Evolutionary conservation across 345 rosid species (phyloP).

Genomic region (Syzygium jambos): DNA sequence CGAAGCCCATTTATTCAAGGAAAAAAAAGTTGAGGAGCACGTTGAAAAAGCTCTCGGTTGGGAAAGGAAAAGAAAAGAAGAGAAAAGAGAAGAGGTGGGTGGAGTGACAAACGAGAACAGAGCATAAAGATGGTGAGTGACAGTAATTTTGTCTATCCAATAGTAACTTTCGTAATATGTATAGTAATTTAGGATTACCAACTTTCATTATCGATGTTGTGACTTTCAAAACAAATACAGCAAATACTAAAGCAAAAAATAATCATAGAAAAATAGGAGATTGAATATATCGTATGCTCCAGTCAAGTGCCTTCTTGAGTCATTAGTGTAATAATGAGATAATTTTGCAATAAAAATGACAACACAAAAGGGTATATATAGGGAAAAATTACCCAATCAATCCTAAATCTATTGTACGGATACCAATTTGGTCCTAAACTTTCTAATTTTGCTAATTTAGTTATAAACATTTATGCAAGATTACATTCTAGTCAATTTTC

Average conservation of each 20-base stretch:
- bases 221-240: background rate
- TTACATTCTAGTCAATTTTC: no score
- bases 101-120: background rate
- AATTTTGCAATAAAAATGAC: background rate
- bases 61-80: no score
- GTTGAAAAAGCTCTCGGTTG: background rate
- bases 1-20: background rate
- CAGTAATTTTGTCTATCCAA: background rate
- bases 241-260: background rate
- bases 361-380: background rate
- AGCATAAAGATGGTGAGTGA: background rate
- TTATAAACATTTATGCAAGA: no score
- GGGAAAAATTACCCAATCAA: no score
- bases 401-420: no score
- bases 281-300: background rate
- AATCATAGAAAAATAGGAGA: background rate
- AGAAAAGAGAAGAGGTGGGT: background rate
- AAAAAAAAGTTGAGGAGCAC: no score
- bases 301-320: background rate
- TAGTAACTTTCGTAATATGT: background rate
- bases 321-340: background rate
- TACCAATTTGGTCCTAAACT: no score
- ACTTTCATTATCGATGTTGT: background rate
- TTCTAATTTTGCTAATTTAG: no score
- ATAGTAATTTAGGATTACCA: background rate